These are phyloP conservation scores for Macrotyloma uniflorum DNA, from an alignment of 306 rosid species.

Conservation along the genomic window DNA sequence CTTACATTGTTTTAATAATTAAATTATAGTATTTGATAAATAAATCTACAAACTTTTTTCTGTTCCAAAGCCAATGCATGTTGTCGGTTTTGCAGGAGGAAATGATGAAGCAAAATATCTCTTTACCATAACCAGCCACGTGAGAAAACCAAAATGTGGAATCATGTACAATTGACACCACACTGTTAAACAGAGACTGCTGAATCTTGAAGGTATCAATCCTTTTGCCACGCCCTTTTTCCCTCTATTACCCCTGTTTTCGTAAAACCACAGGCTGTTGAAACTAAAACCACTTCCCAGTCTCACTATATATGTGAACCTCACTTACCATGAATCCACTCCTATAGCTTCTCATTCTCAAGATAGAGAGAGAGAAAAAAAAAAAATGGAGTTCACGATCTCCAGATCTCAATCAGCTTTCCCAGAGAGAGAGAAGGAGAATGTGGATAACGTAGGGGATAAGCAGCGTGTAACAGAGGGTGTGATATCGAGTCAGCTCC, in stretches of 20 bases:
- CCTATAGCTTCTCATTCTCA: not conserved
- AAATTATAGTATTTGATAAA: not conserved
- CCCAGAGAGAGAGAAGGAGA: slow-evolving; percentile 48
- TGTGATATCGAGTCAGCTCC: slow-evolving; percentile 55
- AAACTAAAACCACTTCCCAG: slow-evolving; percentile 48
- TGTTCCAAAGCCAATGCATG: not conserved
- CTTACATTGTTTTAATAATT: not conserved
- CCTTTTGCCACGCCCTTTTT: slow-evolving; percentile 6
- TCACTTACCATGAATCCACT: not conserved
- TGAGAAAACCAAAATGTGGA: slow-evolving; percentile 23
- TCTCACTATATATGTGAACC: slow-evolving; percentile 18
- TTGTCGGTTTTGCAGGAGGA: not conserved
- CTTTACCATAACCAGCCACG: slow-evolving; percentile 21
- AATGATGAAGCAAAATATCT: not conserved
- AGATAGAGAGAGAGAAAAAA: not conserved
- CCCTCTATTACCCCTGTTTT: slow-evolving; percentile 1
- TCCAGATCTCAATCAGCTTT: slow-evolving; percentile 43
- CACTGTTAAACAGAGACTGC: not conserved
- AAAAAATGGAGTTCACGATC: slow-evolving; percentile 47
- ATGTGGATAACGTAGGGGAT: not conserved
- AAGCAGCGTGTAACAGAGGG: slow-evolving; percentile 18
- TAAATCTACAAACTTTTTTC: not conserved
- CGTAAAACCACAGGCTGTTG: not conserved
- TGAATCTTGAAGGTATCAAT: slow-evolving; percentile 2
- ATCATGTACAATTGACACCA: not conserved